These are phyloP conservation scores for Epichloe sylvatica DNA, from an alignment of 2,329 filamentous ascomycete species.

Conservation along the genomic window DNA sequence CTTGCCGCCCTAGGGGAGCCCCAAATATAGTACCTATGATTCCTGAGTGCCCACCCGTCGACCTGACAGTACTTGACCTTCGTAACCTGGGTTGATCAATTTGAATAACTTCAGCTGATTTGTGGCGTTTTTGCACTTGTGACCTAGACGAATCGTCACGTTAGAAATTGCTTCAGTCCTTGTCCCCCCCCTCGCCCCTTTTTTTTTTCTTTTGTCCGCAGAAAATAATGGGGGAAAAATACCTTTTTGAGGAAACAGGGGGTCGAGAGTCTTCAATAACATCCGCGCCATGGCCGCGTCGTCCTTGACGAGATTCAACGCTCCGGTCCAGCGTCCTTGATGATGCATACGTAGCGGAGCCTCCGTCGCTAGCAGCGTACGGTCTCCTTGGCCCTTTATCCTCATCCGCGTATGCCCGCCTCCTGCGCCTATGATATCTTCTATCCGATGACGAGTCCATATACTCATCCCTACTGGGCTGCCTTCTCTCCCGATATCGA, in stretches of 20 bases:
- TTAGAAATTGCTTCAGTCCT: neutral
- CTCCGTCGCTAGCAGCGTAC: slow-evolving; percentile 14
- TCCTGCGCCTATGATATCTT: slow-evolving; percentile 10
- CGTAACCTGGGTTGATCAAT: slow-evolving; percentile 6
- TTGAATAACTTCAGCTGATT: slow-evolving; percentile 10
- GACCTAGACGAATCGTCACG: slow-evolving; percentile 3
- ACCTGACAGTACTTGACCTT: slow-evolving; percentile 8
- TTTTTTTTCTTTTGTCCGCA: neutral
- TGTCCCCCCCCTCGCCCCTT: accelerated
- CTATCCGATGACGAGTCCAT: slow-evolving; percentile 14
- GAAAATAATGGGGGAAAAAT: neutral
- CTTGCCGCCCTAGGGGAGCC: slow-evolving; percentile 12
- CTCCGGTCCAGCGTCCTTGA: slow-evolving; percentile 17
- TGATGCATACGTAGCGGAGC: slow-evolving; percentile 16
- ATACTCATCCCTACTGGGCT: slow-evolving; percentile 16
- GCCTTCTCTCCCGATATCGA: slow-evolving; percentile 6
- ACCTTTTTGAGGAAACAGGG: slow-evolving; percentile 21
- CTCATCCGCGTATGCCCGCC: slow-evolving; percentile 13
- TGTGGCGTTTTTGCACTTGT: slow-evolving; percentile 6
- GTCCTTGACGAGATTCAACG: slow-evolving; percentile 16
- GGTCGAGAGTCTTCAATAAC: slow-evolving; percentile 22
- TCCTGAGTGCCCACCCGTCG: slow-evolving; percentile 10
- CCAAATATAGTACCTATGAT: slow-evolving; percentile 17
- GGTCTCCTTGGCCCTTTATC: slow-evolving; percentile 10
- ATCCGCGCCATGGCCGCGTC: slow-evolving; percentile 13